A percentile compares a stretch with the other conserved stretches of the same genome.
These are phyloP conservation scores for Brassica napus DNA, from an alignment of 345 rosid genomes.

Conservation along the genomic window DNA sequence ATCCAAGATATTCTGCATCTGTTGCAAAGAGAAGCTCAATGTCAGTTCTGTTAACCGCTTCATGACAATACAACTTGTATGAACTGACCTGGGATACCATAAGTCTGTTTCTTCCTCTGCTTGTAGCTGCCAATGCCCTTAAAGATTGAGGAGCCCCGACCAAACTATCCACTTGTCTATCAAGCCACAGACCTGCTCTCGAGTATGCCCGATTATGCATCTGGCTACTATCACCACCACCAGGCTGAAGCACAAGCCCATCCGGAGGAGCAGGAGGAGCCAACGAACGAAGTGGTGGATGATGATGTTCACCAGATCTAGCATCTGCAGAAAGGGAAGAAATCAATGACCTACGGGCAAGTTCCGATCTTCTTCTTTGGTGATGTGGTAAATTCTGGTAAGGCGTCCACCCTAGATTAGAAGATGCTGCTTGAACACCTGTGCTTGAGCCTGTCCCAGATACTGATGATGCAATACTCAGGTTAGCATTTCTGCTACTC, in stretches of 20 bases:
- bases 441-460: conserved; percentile 37
- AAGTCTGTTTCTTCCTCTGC: conserved; percentile 82
- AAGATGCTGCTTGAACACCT: conserved; percentile 52
- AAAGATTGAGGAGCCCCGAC: conserved; percentile 61
- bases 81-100: conserved; percentile 74
- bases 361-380: conserved; percentile 73
- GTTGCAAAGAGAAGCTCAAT: conserved; percentile 35
- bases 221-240: conserved; percentile 49
- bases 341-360: conserved; percentile 70
- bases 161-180: conserved; percentile 65
- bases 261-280: conserved; percentile 51
- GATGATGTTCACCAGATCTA: conserved; percentile 37
- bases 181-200: conserved; percentile 49
- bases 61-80: conserved; percentile 1
- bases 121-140: conserved; percentile 57
- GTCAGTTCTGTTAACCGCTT: conserved; percentile 22
- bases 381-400: conserved; percentile 53
- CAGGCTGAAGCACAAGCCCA: conserved; percentile 57
- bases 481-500: conserved; percentile 38
- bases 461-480: conserved; percentile 46
- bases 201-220: conserved; percentile 46
- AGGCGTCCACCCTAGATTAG: conserved; percentile 42
- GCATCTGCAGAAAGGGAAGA: conserved; percentile 46
- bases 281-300: conserved; percentile 31
- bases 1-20: conserved; percentile 86